Evolutionary conservation across 129 eudicot genomes (phyloP).

Genomic region (Flaveria bidentis): DNA sequence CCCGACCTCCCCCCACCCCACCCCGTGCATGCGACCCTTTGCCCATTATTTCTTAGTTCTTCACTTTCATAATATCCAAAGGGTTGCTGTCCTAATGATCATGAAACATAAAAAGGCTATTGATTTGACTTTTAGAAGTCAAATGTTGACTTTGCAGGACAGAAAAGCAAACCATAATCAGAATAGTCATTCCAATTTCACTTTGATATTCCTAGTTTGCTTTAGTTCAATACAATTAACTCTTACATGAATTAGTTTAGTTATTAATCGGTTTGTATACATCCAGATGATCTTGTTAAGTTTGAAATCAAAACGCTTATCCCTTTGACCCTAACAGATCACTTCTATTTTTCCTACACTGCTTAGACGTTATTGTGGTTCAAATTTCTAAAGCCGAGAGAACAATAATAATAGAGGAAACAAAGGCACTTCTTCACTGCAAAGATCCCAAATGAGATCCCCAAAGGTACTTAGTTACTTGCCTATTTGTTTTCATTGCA

Average conservation of each 20-base stretch:
- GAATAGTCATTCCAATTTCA: background rate
- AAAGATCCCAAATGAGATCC: slow-evolving; percentile 24
- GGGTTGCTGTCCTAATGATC: background rate
- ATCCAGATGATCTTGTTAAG: background rate
- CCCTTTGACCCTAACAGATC: background rate
- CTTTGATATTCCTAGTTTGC: background rate
- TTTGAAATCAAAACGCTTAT: background rate
- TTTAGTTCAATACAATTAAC: background rate
- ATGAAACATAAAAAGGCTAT: background rate
- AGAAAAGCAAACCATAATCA: background rate
- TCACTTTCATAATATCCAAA: no score
- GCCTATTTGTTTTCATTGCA: background rate
- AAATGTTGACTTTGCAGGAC: background rate
- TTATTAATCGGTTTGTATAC: background rate
- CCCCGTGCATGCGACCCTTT: no score
- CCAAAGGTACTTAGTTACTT: slow-evolving; percentile 52
- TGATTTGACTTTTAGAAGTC: background rate
- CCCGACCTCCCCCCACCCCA: no score
- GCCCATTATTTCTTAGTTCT: no score
- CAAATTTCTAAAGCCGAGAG: slow-evolving; percentile 18
- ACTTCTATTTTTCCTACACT: background rate
- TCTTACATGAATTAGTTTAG: background rate
- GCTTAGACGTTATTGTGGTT: slow-evolving; percentile 10
- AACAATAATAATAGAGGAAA: slow-evolving; percentile 1
- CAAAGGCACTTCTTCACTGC: slow-evolving; percentile 28